A percentile compares a stretch with the other conserved stretches of the same genome.
phyloP scores from a whole-genome alignment of 2,329 filamentous ascomycete species.

The Verticillium dahliae region DNA sequence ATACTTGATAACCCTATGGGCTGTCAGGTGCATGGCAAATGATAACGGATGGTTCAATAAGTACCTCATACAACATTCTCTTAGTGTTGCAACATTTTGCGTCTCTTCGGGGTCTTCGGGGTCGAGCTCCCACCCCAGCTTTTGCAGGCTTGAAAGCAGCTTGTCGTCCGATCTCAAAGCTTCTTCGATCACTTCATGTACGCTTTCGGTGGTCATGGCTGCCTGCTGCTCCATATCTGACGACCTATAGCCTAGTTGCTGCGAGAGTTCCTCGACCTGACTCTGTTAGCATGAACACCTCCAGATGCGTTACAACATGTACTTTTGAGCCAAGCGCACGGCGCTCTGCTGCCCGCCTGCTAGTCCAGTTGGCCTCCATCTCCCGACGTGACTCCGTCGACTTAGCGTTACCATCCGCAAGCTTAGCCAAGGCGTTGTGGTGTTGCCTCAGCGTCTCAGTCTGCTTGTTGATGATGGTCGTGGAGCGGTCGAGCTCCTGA shows the following conservation, averaged over 20 bases:
- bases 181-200: conserved; percentile 42
- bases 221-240: conserved; percentile 45
- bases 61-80: conserved; percentile 50
- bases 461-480: conserved; percentile 57
- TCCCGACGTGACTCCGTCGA: conserved; percentile 23
- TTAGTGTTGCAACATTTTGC: conserved; percentile 47
- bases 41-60: not conserved
- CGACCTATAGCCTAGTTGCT: conserved; percentile 37
- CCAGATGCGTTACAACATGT: conserved; percentile 8
- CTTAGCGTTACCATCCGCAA: conserved; percentile 37
- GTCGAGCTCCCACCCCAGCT: conserved; percentile 56
- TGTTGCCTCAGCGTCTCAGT: conserved; percentile 55
- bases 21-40: not conserved
- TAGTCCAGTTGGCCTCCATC: conserved; percentile 25
- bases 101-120: conserved; percentile 44
- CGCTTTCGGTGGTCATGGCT: conserved; percentile 32
- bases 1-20: conserved; percentile 45
- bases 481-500: conserved; percentile 57
- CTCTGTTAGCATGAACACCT: not conserved
- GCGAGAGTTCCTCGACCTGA: conserved; percentile 42
- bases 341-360: conserved; percentile 31
- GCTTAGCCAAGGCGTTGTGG: conserved; percentile 50
- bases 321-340: conserved; percentile 36
- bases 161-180: conserved; percentile 58
- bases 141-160: conserved; percentile 58